Evolutionary conservation across 257 asterid genomes (phyloP), one percentile per base, ranked within the genome.

Genomic region (Plantago major): DNA sequence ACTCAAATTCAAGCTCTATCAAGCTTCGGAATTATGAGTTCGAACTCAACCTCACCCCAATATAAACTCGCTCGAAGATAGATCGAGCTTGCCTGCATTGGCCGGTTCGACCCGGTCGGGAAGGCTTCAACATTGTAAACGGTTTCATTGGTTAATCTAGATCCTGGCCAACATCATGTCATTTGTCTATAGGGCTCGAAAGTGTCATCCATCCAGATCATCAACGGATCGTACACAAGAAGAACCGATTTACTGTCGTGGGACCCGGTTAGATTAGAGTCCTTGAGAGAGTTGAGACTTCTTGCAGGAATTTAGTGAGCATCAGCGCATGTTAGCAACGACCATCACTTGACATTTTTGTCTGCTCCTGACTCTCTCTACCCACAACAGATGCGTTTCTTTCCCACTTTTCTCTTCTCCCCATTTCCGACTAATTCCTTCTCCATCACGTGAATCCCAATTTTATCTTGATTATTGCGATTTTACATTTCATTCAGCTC

Each of bases 301-400:
- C 26, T 33, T 33, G 65, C 58, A 40, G 15, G 67, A 63, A 58
- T 40, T 33, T 22, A 58, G 51, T 58, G 63, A 58, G 68, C 69
- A 67, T 65, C 58, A 52, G 79, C 73, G 76, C 67, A 74, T 40
- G 46, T 26, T 74, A 74, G 73, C 69, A 62, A 43, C 60, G 5
- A 60, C 50, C 75, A 6, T 40, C 42, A 59, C 64, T 33, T 37
- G 11, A 11, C 64, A 67, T 22, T 22, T 22, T 22, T 22, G 26
- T 22, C 26, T 22, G 26, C 26, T 22, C 26, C 26, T 22, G 2
- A 22, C 26, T 22, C 26, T 22, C 26, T 22, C 2, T 22, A 52
- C 9, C 65, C 6, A 9, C 40, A 33, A 74, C 62, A 58, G 48
- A 70, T 62, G 68, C 76, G 57, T 11, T 58, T 42, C 54, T 64